Percentiles rank a stretch among this genome's conserved stretches.
Conservation (phyloP, 129 eudicot genomes). For the Pittosporum tobira region DNA sequence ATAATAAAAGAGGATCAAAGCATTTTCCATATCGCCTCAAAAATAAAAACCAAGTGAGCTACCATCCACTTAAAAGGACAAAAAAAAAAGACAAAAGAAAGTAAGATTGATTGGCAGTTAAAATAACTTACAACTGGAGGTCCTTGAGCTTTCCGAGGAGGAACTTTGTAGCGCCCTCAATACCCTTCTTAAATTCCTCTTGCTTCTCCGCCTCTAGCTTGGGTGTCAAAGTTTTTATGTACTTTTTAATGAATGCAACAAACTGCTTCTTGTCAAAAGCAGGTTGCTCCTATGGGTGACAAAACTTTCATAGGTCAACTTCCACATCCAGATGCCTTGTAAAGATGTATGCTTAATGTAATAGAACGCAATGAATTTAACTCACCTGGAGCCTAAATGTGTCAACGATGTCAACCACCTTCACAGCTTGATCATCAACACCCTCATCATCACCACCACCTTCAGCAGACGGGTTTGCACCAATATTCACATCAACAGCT, state of each 20-base stretch:
- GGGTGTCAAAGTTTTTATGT: conserved; percentile 55
- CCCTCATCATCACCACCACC: conserved; percentile 67
- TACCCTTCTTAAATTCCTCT: conserved; percentile 52
- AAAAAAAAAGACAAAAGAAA: background rate
- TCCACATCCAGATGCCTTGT: background rate
- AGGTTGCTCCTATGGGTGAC: conserved; percentile 64
- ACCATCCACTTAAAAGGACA: too few relatives aligned
- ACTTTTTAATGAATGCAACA: conserved; percentile 59
- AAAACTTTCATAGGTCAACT: background rate
- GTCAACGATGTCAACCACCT: conserved; percentile 82
- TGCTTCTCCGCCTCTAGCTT: conserved; percentile 47
- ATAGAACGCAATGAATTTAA: background rate
- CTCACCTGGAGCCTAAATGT: conserved; percentile 84
- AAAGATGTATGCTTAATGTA: background rate
- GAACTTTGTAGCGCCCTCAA: conserved; percentile 61
- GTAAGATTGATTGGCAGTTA: background rate
- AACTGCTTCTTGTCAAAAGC: conserved; percentile 71
- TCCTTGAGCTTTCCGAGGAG: conserved; percentile 56
- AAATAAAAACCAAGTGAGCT: too few relatives aligned
- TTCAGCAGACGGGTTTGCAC: conserved; percentile 73
- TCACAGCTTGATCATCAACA: conserved; percentile 65
- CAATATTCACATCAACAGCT: conserved; percentile 59
- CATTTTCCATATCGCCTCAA: too few relatives aligned
- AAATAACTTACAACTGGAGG: conserved; percentile 61
- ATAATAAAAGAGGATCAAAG: background rate